These are phyloP conservation scores for Podospora tetraspora DNA, from an alignment of 495 filamentous ascomycete species.

Conservation along the genomic window DNA sequence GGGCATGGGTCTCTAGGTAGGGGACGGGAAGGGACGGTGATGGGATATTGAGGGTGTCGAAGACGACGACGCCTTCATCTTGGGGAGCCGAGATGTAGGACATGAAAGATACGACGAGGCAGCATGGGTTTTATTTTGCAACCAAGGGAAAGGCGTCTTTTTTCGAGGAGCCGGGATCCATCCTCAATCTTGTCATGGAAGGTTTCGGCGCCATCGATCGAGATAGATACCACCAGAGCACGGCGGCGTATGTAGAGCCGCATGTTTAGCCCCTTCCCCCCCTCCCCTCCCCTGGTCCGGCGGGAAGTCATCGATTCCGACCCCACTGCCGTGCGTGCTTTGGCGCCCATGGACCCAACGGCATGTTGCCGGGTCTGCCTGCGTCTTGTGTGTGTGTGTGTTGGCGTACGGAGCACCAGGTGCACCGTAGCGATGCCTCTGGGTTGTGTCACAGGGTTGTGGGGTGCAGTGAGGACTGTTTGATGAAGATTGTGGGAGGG, in stretches of 20 bases:
- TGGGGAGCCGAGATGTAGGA: background rate
- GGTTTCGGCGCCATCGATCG: constrained; percentile 6
- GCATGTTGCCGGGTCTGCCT: background rate
- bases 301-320: background rate
- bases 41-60: background rate
- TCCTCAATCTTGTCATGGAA: constrained; percentile 15
- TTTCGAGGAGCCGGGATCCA: constrained; percentile 8
- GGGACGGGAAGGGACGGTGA: background rate
- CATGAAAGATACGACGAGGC: background rate
- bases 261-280: background rate
- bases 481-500: background rate
- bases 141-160: constrained; percentile 4
- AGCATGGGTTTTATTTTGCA: background rate
- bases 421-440: background rate
- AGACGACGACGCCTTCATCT: background rate
- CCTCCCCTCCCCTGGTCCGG: background rate
- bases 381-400: background rate
- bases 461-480: background rate
- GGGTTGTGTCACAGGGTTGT: background rate
- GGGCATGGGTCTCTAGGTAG: no score
- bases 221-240: constrained; percentile 23
- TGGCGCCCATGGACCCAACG: background rate
- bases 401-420: no score
- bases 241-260: constrained; percentile 7
- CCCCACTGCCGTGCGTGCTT: background rate